Percentiles rank a stretch among this genome's conserved stretches.
Evolutionary conservation across 352 stramenopile species (phyloP).

Genomic region (Globisporangium lucens): DNA sequence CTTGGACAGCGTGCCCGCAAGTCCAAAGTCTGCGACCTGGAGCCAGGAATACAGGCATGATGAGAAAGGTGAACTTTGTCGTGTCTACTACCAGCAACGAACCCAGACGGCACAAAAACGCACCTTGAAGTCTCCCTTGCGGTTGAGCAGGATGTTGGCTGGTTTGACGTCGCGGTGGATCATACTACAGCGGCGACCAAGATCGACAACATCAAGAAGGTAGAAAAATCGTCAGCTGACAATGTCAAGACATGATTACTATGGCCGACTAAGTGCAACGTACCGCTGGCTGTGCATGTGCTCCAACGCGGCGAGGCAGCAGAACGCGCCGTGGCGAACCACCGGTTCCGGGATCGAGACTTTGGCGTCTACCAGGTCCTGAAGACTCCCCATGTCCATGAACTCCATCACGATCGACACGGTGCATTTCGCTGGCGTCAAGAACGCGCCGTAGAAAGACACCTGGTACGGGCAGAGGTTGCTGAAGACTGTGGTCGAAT

Average conservation of each 20-base stretch:
- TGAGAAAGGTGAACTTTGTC: background rate
- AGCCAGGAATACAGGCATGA: background rate
- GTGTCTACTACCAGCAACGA: background rate
- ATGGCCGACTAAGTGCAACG: background rate
- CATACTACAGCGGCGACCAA: constrained; percentile 34
- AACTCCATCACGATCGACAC: constrained; percentile 92
- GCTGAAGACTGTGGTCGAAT: background rate
- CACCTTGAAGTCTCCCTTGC: constrained; percentile 82
- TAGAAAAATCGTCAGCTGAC: background rate
- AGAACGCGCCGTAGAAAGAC: constrained; percentile 88
- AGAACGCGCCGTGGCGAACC: constrained; percentile 75
- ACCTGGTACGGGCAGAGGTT: constrained; percentile 75
- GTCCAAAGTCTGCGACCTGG: constrained; percentile 78
- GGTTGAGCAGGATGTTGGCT: constrained; percentile 87
- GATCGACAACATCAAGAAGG: background rate
- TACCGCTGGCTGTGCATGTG: constrained; percentile 83
- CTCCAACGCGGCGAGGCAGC: constrained; percentile 74
- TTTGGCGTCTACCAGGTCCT: constrained; percentile 61
- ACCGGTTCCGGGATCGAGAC: constrained; percentile 52
- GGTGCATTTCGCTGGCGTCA: constrained; percentile 62
- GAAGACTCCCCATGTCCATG: constrained; percentile 89
- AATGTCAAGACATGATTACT: background rate
- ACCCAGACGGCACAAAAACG: background rate
- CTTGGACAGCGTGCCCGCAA: constrained; percentile 71
- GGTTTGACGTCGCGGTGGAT: constrained; percentile 91